Percentiles rank a stretch among this genome's conserved stretches.
Conservation (phyloP, 805 yeast genomes). For the Saturnispora sekii region DNA sequence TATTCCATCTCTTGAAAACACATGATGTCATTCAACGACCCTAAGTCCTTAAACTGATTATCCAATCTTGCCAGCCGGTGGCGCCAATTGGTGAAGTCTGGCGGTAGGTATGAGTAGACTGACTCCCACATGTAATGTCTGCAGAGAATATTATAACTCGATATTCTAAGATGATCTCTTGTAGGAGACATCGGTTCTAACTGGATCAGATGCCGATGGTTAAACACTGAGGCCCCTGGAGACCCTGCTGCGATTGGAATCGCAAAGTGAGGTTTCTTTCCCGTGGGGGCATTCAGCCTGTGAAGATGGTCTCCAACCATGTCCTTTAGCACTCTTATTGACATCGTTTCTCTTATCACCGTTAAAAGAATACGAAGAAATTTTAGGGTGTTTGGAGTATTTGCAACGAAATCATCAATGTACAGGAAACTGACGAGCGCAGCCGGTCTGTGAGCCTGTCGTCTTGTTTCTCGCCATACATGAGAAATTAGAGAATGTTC, state of each 20-base stretch:
- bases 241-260: too few relatives aligned
- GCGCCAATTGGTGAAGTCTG: conserved; percentile 38
- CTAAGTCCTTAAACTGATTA: conserved; percentile 27
- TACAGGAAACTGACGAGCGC: too few relatives aligned
- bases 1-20: conserved; percentile 35
- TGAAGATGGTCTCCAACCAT: neutral
- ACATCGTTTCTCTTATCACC: neutral
- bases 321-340: neutral
- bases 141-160: conserved; percentile 27
- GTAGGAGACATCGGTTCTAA: conserved; percentile 7
- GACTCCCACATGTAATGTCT: conserved; percentile 51
- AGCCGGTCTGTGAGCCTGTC: too few relatives aligned
- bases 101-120: conserved; percentile 43
- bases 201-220: conserved; percentile 13
- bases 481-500: too few relatives aligned
- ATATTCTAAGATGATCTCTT: conserved; percentile 17
- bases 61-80: conserved; percentile 37
- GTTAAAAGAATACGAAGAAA: too few relatives aligned
- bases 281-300: neutral
- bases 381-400: too few relatives aligned
- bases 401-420: too few relatives aligned
- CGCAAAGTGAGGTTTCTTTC: neutral
- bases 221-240: conserved; percentile 12
- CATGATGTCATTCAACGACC: conserved; percentile 40
- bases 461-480: too few relatives aligned